phyloP scores from a whole-genome alignment of 352 stramenopile genomes.

The Nothophytophthora sp. region DNA sequence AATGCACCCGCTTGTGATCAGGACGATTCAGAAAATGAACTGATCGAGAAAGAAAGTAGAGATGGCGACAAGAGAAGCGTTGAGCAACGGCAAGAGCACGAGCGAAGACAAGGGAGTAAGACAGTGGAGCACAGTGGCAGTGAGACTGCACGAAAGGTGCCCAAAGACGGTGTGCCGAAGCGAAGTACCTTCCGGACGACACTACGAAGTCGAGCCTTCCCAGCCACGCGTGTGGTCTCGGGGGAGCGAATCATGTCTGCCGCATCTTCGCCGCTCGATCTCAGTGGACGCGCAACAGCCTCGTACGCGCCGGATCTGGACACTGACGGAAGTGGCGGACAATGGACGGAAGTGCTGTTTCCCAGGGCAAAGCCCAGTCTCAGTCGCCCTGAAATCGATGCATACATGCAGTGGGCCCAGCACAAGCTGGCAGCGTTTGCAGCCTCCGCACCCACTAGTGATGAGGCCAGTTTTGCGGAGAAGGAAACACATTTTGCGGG shows the following conservation, averaged over 20 bases:
- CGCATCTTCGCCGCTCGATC: constrained; percentile 40
- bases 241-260: constrained; percentile 30
- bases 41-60: background rate
- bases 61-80: background rate
- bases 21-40: background rate
- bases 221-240: constrained; percentile 31
- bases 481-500: constrained; percentile 14
- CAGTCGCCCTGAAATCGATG: constrained; percentile 26
- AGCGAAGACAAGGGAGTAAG: too few species aligned
- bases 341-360: constrained; percentile 46
- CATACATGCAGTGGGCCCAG: constrained; percentile 33
- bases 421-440: constrained; percentile 7
- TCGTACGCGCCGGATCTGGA: background rate
- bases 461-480: background rate
- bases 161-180: background rate
- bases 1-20: too few species aligned
- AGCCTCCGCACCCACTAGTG: background rate
- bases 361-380: constrained; percentile 33
- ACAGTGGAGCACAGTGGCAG: too few species aligned
- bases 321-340: constrained; percentile 17
- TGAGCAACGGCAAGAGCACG: too few species aligned
- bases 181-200: constrained; percentile 35
- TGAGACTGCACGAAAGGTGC: too few species aligned
- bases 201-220: constrained; percentile 38
- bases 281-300: background rate